A percentile compares a stretch with the other conserved stretches of the same genome.
Evolutionary conservation across 495 filamentous ascomycete genomes (phyloP).

Genomic region (Viridothelium virens): DNA sequence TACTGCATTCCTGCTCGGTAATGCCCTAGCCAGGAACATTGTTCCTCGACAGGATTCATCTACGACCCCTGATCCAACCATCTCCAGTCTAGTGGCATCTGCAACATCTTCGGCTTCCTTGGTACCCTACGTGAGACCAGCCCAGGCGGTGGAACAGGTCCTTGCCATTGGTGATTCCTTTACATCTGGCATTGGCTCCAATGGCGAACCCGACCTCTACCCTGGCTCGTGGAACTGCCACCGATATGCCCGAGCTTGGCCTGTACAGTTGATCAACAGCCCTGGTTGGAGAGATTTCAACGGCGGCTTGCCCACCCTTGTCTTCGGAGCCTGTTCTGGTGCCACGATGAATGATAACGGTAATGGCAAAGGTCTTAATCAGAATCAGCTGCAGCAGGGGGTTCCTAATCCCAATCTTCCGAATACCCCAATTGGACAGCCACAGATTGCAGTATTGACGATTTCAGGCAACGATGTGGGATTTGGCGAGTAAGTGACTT

Average conservation of each 20-base stretch:
- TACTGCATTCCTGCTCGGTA: no score
- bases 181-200: constrained; percentile 12
- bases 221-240: background rate
- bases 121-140: background rate
- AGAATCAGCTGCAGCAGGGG: background rate
- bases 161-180: constrained; percentile 12
- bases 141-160: background rate
- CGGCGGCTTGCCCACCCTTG: background rate
- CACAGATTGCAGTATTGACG: constrained; percentile 13
- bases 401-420: background rate
- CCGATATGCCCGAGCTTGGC: constrained; percentile 12
- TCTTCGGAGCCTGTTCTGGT: constrained; percentile 13
- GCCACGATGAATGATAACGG: constrained; percentile 1
- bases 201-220: background rate
- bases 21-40: no score
- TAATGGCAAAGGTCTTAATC: background rate
- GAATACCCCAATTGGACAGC: background rate
- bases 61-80: background rate
- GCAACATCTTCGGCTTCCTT: background rate
- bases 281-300: constrained; percentile 14
- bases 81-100: background rate
- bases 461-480: constrained; percentile 11
- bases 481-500: background rate
- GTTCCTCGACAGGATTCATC: background rate
- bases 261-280: background rate